A percentile compares a stretch with the other conserved stretches of the same genome.
Conservation (phyloP, 805 yeast genomes). For the Peterozyma toletana region DNA sequence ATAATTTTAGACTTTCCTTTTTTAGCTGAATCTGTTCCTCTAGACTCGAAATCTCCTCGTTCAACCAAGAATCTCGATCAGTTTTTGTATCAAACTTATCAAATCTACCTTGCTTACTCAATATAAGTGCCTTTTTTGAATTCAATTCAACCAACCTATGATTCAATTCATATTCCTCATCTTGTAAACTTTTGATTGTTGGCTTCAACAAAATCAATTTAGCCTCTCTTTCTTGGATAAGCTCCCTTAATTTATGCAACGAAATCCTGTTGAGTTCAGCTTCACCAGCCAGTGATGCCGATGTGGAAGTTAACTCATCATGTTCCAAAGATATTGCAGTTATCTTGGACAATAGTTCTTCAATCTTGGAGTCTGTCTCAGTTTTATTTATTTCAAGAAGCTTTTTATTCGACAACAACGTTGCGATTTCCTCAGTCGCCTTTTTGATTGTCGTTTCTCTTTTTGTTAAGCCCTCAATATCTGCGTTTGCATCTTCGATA, state of each 20-base stretch:
- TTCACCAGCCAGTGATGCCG: constrained; percentile 23
- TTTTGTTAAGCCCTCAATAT: constrained; percentile 48
- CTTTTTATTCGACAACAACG: constrained; percentile 40
- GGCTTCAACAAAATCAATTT: constrained; percentile 33
- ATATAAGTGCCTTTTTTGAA: constrained; percentile 49
- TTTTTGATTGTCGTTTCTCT: constrained; percentile 47
- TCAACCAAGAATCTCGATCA: constrained; percentile 67
- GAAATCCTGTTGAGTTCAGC: constrained; percentile 16
- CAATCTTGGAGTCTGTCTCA: constrained; percentile 42
- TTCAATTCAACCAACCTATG: constrained; percentile 31
- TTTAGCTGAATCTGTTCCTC: constrained; percentile 13
- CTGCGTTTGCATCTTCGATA: constrained; percentile 44
- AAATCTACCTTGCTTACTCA: constrained; percentile 66
- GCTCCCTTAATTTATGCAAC: constrained; percentile 15
- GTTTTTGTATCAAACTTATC: constrained; percentile 45
- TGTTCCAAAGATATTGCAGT: constrained; percentile 43
- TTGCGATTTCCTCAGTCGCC: constrained; percentile 36
- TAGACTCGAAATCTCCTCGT: constrained; percentile 36
- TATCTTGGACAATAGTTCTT: constrained; percentile 38
- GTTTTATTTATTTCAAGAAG: constrained; percentile 47
- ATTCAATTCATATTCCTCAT: constrained; percentile 33
- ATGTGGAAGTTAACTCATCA: constrained; percentile 31
- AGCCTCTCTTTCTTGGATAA: constrained; percentile 27
- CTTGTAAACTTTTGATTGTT: constrained; percentile 27
- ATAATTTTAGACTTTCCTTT: constrained; percentile 2